phyloP scores from a whole-genome alignment of 495 filamentous ascomycete species.

The Aspergillus avenaceus region DNA sequence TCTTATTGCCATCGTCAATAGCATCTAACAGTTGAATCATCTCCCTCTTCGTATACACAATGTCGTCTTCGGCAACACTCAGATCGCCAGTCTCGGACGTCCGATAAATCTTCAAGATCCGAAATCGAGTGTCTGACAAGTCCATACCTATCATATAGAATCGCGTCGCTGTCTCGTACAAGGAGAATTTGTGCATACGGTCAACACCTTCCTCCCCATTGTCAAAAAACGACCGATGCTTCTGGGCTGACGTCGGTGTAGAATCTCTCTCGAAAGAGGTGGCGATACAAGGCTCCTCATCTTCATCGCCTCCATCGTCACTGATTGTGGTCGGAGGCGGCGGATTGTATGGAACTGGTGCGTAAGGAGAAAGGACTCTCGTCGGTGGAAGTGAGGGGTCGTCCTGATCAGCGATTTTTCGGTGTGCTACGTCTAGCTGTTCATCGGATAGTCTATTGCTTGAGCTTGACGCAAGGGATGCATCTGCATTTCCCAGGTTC shows the following conservation, averaged over 20 bases:
- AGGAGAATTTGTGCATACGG: slow-evolving; percentile 91
- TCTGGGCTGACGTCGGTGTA: slow-evolving; percentile 31
- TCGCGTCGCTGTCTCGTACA: slow-evolving; percentile 89
- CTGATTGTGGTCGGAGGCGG: slow-evolving; percentile 19
- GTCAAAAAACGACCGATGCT: slow-evolving; percentile 50
- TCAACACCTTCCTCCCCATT: slow-evolving; percentile 65
- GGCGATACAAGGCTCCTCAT: slow-evolving; percentile 40
- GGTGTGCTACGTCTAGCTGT: slow-evolving; percentile 4
- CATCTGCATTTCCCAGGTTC: slow-evolving; percentile 4
- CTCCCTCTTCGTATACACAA: slow-evolving; percentile 86
- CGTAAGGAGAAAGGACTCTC: slow-evolving; percentile 16
- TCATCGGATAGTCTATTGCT: slow-evolving; percentile 14
- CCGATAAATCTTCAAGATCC: slow-evolving; percentile 91
- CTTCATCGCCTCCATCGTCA: slow-evolving; percentile 28
- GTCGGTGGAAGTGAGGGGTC: slow-evolving; percentile 11
- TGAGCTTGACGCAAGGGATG: slow-evolving; percentile 10
- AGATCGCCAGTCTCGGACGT: slow-evolving; percentile 78
- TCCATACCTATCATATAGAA: slow-evolving; percentile 95
- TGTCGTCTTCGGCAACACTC: slow-evolving; percentile 86
- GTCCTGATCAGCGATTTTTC: slow-evolving; percentile 9
- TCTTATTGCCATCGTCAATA: slow-evolving; percentile 93
- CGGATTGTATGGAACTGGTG: slow-evolving; percentile 22
- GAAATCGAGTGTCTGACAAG: slow-evolving; percentile 78
- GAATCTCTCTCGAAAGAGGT: slow-evolving; percentile 44
- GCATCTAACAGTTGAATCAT: slow-evolving; percentile 90